Evolutionary conservation across 78 protist species (phyloP).

Genomic region (Abeoforma whisleri): DNA sequence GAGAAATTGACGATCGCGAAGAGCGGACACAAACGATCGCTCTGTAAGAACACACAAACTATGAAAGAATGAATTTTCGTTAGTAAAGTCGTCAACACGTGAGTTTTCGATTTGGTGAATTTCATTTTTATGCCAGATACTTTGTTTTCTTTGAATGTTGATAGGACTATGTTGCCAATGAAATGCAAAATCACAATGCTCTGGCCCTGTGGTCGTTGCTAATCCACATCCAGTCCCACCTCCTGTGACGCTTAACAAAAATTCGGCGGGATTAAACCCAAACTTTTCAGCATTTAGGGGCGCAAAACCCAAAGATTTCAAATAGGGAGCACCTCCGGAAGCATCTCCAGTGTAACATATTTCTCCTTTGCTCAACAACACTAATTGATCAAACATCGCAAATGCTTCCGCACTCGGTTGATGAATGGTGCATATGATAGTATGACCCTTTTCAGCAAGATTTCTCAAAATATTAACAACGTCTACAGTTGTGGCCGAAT

Average conservation of each 20-base stretch:
- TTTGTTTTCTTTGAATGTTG: neutral
- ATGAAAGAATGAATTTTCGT: neutral
- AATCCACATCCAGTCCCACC: neutral
- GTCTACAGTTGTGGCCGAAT: conserved; percentile 1
- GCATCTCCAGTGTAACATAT: conserved; percentile 22
- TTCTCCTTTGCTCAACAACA: conserved; percentile 6
- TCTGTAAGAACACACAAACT: neutral
- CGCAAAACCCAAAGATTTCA: too few relatives aligned
- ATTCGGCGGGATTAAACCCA: too few relatives aligned
- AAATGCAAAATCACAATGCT: neutral
- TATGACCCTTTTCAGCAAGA: neutral
- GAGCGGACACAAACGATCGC: neutral
- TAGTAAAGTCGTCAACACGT: neutral
- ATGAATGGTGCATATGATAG: conserved; percentile 27
- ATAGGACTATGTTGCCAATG: neutral
- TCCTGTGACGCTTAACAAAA: too few relatives aligned
- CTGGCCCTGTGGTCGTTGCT: neutral
- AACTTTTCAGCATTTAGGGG: too few relatives aligned
- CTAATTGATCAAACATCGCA: conserved; percentile 15
- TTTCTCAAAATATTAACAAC: neutral
- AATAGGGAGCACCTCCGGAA: too few relatives aligned
- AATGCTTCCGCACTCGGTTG: conserved; percentile 31
- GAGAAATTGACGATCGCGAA: neutral
- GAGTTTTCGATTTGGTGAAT: neutral
- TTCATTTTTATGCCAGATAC: neutral